phyloP scores from a whole-genome alignment of 2,329 filamentous ascomycete genomes.

The Hypoxylon sp. region DNA sequence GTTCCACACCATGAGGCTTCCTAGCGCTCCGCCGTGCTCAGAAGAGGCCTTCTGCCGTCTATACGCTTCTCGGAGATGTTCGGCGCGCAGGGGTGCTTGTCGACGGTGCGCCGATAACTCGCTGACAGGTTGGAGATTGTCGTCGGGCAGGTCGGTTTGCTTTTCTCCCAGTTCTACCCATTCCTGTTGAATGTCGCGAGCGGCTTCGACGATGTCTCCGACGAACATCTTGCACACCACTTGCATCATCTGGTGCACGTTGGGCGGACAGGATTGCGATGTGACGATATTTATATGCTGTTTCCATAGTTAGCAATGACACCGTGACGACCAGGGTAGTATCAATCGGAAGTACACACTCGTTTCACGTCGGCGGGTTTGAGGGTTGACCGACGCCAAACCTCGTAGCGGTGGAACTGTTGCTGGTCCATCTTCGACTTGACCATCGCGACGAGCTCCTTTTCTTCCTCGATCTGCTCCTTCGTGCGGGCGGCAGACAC shows the following conservation, averaged over 20 bases:
- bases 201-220: constrained; percentile 79
- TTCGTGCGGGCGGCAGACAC: constrained; percentile 65
- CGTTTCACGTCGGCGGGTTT: constrained; percentile 76
- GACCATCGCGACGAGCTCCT: constrained; percentile 68
- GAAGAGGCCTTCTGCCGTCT: constrained; percentile 73
- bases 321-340: not conserved
- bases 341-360: constrained; percentile 55
- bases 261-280: constrained; percentile 79
- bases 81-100: constrained; percentile 74
- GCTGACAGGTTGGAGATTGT: constrained; percentile 52
- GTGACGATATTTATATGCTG: constrained; percentile 83
- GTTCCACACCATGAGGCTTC: constrained; percentile 71
- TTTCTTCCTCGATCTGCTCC: constrained; percentile 74
- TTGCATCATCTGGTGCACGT: constrained; percentile 80
- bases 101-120: constrained; percentile 54
- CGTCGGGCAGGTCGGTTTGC: constrained; percentile 63
- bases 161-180: constrained; percentile 72
- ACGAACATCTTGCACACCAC: constrained; percentile 82
- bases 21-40: constrained; percentile 70
- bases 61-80: constrained; percentile 79
- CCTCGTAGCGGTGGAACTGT: constrained; percentile 77
- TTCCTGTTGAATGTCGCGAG: constrained; percentile 77
- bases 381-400: constrained; percentile 76
- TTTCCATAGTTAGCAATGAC: constrained; percentile 24
- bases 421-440: constrained; percentile 73